Evolutionary conservation across 352 stramenopile species (phyloP), one percentile per base, ranked within the genome.

Genomic region (Phytopythium montanum): DNA sequence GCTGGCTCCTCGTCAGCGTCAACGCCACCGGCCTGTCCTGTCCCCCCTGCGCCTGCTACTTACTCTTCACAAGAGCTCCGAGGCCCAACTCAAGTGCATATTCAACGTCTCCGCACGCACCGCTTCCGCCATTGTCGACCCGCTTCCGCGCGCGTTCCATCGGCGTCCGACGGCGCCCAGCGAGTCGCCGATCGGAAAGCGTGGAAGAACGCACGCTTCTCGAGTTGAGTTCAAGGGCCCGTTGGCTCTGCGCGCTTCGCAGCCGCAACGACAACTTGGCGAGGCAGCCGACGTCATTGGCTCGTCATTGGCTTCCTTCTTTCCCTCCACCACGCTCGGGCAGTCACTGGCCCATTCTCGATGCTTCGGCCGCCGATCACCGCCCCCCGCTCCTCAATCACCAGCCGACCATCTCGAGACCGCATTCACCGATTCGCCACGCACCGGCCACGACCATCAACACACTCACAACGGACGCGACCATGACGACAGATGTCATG

Each of bases 341-440:
- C 42, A 2, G 10, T 21, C 5, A 1, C 21, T 4, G 9, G 5
- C 26, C n/a, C 31, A 4, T 33, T 45, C 34, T 34, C 33, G 33
- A 36, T 18, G 16, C 28, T 39, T 36, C 33, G 14, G 31, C 31
- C 7, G 31, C 31, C 12, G 2, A 36, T n/a, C n/a, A n/a, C n/a
- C n/a, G 28, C 23, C 29, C 8, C 16, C 21, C 28, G 12, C 29
- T 26, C 18, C 23, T 36, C 26, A 25, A 46, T 12, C 3, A 5
- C n/a, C 23, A 31, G 6, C n/a, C 44, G 29, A 25, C 39, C 2
- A 4, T 9, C 31, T 36, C 25, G 19, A 29, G 28, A 31, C 49
- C n/a, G 50, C 50, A 56, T 41, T 56, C 31, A 21, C 50, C n/a
- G 16, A 56, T 19, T 56, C 36, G n/a, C 50, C 50, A 25, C 50